These are phyloP conservation scores for Alternaria novae-zelandiae DNA, from an alignment of 2,329 filamentous ascomycete species.

Conservation along the genomic window DNA sequence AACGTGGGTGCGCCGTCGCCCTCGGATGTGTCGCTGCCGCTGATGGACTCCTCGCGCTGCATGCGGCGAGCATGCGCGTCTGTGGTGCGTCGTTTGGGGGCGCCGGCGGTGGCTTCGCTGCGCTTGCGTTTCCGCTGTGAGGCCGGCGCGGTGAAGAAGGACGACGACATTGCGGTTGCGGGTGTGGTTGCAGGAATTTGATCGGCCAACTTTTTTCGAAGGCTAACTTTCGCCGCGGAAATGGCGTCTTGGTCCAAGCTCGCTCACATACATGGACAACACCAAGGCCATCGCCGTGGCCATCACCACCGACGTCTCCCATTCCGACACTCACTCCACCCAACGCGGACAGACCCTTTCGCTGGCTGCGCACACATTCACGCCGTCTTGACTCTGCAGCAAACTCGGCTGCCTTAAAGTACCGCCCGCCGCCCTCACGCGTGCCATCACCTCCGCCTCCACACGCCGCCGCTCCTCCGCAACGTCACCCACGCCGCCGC, in stretches of 20 bases:
- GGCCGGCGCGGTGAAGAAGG: conserved; percentile 90
- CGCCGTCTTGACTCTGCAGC: not conserved
- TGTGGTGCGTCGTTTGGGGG: conserved; percentile 66
- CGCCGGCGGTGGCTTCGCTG: conserved; percentile 55
- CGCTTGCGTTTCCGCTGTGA: conserved; percentile 92
- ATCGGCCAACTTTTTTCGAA: conserved; percentile 39
- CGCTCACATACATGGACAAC: not conserved
- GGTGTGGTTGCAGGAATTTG: conserved; percentile 18
- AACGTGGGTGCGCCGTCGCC: conserved; percentile 59
- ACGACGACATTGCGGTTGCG: conserved; percentile 68
- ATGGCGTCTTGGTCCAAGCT: conserved; percentile 10
- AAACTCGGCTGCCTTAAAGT: not conserved
- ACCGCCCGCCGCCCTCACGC: not conserved
- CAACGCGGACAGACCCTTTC: not conserved
- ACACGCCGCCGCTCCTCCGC: not conserved
- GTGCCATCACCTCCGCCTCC: not conserved
- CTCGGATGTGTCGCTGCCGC: conserved; percentile 76
- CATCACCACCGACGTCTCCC: not conserved
- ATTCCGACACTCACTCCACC: not conserved
- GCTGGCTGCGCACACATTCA: not conserved
- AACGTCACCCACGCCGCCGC: conserved; percentile 1
- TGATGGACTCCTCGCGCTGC: conserved; percentile 79
- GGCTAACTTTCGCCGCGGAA: not conserved
- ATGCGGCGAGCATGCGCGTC: conserved; percentile 54
- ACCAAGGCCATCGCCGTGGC: not conserved